phyloP scores from a whole-genome alignment of 805 yeast species.

The Yamadazyma scolyti region DNA sequence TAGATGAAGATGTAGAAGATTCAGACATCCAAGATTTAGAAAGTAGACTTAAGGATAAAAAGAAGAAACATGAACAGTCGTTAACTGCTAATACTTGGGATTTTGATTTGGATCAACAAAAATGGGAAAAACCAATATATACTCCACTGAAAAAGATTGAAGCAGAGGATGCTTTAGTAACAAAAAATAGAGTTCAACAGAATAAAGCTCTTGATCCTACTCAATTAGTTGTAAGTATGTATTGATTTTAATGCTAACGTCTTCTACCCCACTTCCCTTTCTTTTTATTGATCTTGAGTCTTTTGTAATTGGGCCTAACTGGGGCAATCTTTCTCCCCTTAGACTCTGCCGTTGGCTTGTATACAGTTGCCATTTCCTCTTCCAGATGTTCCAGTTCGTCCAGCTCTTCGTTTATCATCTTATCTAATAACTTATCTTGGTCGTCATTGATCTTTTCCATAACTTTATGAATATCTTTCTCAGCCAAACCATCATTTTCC shows the following conservation, averaged over 20 bases:
- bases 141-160: constrained; percentile 7
- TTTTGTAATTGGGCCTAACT: constrained; percentile 47
- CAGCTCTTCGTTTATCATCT: constrained; percentile 19
- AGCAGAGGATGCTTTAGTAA: not conserved
- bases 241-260: constrained; percentile 20
- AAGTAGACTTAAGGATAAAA: constrained; percentile 21
- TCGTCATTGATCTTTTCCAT: constrained; percentile 31
- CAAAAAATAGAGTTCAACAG: constrained; percentile 25
- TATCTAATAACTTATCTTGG: constrained; percentile 15
- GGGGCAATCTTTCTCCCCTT: constrained; percentile 23
- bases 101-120: constrained; percentile 47
- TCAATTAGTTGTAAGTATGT: constrained; percentile 20
- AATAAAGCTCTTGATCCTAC: constrained; percentile 15
- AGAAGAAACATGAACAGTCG: constrained; percentile 23
- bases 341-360: constrained; percentile 1
- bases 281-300: constrained; percentile 48
- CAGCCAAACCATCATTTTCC: constrained; percentile 26
- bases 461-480: constrained; percentile 40
- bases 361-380: constrained; percentile 11
- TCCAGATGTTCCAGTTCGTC: constrained; percentile 9
- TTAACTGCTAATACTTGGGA: constrained; percentile 54
- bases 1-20: constrained; percentile 17
- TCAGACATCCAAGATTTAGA: constrained; percentile 36
- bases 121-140: constrained; percentile 56
- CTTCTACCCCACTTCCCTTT: constrained; percentile 17